Evolutionary conservation across 345 rosid genomes (phyloP).

Genomic region (Mallotus nudiflorus): DNA sequence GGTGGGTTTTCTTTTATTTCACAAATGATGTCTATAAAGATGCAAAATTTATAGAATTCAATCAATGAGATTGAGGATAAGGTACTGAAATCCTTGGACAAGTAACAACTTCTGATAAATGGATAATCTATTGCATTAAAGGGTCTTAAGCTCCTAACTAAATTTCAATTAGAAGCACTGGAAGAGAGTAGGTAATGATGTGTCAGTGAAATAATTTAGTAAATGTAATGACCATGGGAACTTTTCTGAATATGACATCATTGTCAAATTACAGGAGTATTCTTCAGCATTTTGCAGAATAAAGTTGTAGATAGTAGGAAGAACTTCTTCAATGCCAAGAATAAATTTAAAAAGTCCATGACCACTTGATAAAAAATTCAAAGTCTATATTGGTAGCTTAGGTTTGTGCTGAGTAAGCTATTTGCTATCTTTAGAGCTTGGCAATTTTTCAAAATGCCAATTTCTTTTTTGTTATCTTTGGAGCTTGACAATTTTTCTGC

Average conservation of each 20-base stretch:
- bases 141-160: conserved; percentile 57
- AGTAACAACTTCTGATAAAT: conserved; percentile 60
- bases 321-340: conserved; percentile 64
- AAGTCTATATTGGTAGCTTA: conserved; percentile 74
- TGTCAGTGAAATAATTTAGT: too few species aligned
- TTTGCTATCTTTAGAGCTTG: too few species aligned
- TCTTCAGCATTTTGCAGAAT: conserved; percentile 55
- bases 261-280: conserved; percentile 45
- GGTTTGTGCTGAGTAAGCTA: conserved; percentile 44
- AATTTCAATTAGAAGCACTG: conserved; percentile 71
- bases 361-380: conserved; percentile 61
- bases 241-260: background rate
- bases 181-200: conserved; percentile 63
- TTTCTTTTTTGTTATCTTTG: background rate
- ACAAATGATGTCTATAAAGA: conserved; percentile 43
- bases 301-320: conserved; percentile 62
- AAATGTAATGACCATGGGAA: too few species aligned
- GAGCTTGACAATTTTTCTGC: too few species aligned
- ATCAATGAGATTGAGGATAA: conserved; percentile 59
- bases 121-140: conserved; percentile 70
- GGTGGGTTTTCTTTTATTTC: conserved; percentile 55
- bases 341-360: conserved; percentile 64
- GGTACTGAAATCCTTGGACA: conserved; percentile 63
- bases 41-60: conserved; percentile 53
- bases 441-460: background rate